phyloP scores from a whole-genome alignment of 23 red algal genomes.

The Cyanidiococcus yangmingshanensis region DNA sequence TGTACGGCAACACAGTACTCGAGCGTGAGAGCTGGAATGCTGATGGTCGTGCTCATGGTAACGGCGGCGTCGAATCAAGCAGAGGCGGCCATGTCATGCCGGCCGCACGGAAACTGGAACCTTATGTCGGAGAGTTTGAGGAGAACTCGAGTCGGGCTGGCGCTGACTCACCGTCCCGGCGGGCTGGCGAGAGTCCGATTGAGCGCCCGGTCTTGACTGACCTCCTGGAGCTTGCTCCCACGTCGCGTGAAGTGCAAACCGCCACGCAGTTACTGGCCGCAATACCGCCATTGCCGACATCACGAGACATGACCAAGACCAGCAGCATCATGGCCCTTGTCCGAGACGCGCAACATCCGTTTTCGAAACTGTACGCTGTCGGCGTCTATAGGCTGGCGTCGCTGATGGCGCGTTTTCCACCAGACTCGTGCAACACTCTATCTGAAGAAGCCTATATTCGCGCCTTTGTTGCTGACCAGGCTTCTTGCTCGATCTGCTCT shows the following conservation, averaged over 20 bases:
- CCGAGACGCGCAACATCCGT: not conserved
- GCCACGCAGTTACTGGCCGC: not conserved
- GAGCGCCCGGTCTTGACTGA: not conserved
- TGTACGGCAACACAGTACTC: not conserved
- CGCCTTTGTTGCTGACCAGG: slow-evolving; percentile 16
- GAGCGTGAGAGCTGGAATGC: no score
- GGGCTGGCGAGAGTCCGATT: not conserved
- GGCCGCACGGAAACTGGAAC: not conserved
- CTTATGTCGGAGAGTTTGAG: not conserved
- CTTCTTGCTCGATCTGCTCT: slow-evolving; percentile 17
- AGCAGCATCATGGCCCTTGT: not conserved
- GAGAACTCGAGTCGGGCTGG: not conserved
- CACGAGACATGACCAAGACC: not conserved
- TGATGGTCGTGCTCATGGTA: not conserved
- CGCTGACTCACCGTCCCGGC: not conserved
- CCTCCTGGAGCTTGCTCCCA: not conserved
- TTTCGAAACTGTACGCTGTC: not conserved
- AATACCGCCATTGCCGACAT: not conserved
- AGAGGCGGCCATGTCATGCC: no score
- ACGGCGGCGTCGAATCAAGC: not conserved
- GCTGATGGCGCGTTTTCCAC: not conserved
- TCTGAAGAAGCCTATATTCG: not conserved
- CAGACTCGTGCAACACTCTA: not conserved
- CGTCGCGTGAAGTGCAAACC: not conserved
- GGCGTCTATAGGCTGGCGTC: not conserved